Percentiles rank a stretch among this genome's conserved stretches.
phyloP scores from a whole-genome alignment of 225 moss, liverwort and hornwort species.

The Climacium dendroides region DNA sequence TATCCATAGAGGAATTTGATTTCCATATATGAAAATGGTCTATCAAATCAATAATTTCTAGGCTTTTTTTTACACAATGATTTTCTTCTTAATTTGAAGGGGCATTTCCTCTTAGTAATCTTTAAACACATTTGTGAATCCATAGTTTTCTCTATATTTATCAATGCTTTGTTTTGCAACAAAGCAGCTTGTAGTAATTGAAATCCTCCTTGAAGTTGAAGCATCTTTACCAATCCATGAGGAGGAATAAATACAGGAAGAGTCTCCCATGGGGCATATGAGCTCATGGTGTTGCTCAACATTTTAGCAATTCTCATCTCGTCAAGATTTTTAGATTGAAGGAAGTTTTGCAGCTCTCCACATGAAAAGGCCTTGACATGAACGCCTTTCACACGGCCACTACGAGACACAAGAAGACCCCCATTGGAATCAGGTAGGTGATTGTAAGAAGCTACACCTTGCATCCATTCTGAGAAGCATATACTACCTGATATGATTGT shows the following conservation, averaged over 20 bases:
- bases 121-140: background rate
- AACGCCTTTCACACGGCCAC: conserved; percentile 38
- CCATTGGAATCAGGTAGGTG: conserved; percentile 26
- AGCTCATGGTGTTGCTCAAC: background rate
- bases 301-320: conserved; percentile 18
- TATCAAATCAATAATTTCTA: background rate
- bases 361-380: conserved; percentile 35
- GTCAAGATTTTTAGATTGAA: conserved; percentile 7
- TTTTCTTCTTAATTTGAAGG: background rate
- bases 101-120: background rate
- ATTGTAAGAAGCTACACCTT: conserved; percentile 27
- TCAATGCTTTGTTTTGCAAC: conserved; percentile 2
- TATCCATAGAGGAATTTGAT: background rate
- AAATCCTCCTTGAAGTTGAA: conserved; percentile 16
- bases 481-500: conserved; percentile 22
- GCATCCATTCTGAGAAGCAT: conserved; percentile 48
- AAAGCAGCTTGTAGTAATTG: conserved; percentile 21
- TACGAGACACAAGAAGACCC: conserved; percentile 30
- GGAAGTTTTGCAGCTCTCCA: conserved; percentile 7
- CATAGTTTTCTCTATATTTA: background rate
- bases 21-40: background rate
- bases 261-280: background rate
- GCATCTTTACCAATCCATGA: conserved; percentile 23
- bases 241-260: conserved; percentile 43
- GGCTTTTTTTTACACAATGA: background rate